A percentile compares a stretch with the other conserved stretches of the same genome.
phyloP scores from a whole-genome alignment of 345 rosid genomes.

The Euphorbia peplus region DNA sequence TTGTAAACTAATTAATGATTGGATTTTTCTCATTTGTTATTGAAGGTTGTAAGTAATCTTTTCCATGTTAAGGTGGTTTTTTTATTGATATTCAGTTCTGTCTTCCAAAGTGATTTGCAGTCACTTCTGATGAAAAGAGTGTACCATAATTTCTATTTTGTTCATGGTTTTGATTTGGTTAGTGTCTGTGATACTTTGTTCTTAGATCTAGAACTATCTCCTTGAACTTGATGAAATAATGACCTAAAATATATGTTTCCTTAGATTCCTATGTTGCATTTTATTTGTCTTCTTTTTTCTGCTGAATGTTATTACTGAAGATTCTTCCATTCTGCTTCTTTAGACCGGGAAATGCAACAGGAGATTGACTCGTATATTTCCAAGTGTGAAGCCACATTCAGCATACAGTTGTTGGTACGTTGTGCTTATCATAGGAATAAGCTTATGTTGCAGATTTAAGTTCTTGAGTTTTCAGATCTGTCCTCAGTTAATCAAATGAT shows the following conservation, averaged over 20 bases:
- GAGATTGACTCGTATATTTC: conserved; percentile 60
- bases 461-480: background rate
- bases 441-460: background rate
- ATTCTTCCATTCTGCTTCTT: conserved; percentile 24
- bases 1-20: background rate
- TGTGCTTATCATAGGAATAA: background rate
- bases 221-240: background rate
- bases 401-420: conserved; percentile 65
- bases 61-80: background rate
- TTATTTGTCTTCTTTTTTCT: background rate
- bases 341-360: conserved; percentile 77
- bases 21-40: background rate
- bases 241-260: background rate
- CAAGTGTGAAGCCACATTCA: conserved; percentile 66
- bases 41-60: background rate
- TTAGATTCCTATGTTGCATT: background rate
- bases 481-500: background rate
- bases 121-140: background rate
- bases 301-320: conserved; percentile 7
- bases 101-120: background rate
- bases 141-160: background rate
- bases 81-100: background rate
- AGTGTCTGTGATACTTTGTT: background rate
- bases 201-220: background rate
- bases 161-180: background rate